Evolutionary conservation across 2,329 filamentous ascomycete genomes (phyloP).

Genomic region (Sordariomycetes sp.): DNA sequence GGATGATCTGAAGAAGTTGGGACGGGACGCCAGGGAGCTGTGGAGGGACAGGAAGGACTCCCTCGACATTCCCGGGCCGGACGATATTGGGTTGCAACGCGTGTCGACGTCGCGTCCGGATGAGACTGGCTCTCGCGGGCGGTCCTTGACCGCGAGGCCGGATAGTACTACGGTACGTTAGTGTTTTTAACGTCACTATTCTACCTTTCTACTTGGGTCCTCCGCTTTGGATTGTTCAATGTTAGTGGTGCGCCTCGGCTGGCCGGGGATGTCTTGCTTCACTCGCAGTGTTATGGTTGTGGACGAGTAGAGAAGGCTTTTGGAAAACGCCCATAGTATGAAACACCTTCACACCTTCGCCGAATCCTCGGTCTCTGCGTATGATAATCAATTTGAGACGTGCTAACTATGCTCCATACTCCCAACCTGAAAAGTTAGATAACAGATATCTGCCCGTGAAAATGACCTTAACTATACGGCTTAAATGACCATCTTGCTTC

Average conservation of each 20-base stretch:
- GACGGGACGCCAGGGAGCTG: neutral
- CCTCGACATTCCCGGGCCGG: neutral
- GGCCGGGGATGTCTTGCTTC: too few species aligned
- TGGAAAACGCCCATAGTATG: too few species aligned
- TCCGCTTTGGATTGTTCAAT: neutral
- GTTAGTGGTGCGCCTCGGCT: neutral
- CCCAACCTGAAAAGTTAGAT: neutral
- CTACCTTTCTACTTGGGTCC: neutral
- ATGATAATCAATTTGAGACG: too few species aligned
- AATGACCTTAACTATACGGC: neutral
- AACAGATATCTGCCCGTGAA: neutral
- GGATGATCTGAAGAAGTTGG: neutral
- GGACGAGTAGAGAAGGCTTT: too few species aligned
- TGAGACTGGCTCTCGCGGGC: neutral
- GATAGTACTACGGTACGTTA: neutral
- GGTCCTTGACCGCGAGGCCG: neutral
- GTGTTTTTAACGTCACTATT: neutral
- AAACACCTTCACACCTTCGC: too few species aligned
- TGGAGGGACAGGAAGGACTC: neutral
- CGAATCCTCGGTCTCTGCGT: too few species aligned
- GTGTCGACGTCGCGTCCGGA: neutral
- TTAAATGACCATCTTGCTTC: slow-evolving; percentile 35
- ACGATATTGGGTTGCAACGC: neutral
- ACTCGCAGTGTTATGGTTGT: too few species aligned
- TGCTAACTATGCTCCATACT: neutral